Evolutionary conservation across 495 filamentous ascomycete species (phyloP), one percentile per base, ranked within the genome.

Genomic region (Podospora sp.): DNA sequence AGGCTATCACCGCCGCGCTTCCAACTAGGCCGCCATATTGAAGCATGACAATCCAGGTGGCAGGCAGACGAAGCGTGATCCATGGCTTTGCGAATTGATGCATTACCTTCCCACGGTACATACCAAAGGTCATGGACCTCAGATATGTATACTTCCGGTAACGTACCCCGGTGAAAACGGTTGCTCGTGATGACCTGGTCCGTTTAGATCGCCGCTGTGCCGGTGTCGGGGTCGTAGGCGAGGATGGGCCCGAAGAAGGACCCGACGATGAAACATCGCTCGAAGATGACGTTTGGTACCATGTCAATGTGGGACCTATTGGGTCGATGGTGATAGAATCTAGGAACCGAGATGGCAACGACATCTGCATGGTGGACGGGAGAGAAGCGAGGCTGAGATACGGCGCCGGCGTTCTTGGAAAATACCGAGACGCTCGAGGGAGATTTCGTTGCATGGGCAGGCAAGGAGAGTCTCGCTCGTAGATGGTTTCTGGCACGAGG

Each of bases 401-500:
- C 9, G 73, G 73, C 11, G 70, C 63, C 8, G 57, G 49, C 1
- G 58, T 63, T 1, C 26, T 53, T 2, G 62, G 70, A 22, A 25
- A 40, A 33, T 65, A 71, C 14, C 67, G 68, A 7, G 66, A 72
- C 6, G 59, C 62, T 11, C 68, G 72, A 1, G 71, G 71, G 18
- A 70, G 61, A 8, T 49, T 70, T 22, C 29, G 62, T 46, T 68
- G 71, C 11, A 68, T 57, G 5, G 72, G 71, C 0, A 76, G 64
- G n/a, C 52, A 63, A 6, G 50, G 67, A 16, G 67, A 26, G 0
- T 52, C 57, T 0, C 74, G 69, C 25, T 86, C 70, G 69, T 83
- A 88, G 21, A 83, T 81, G 6, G 85, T 87, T 68, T 89, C 86
- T 0, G 86, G 85, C 16, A 84, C 83, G 6, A 87, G 70, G 72